phyloP scores from a whole-genome alignment of 2,329 filamentous ascomycete genomes.

The Penicillium sp. region DNA sequence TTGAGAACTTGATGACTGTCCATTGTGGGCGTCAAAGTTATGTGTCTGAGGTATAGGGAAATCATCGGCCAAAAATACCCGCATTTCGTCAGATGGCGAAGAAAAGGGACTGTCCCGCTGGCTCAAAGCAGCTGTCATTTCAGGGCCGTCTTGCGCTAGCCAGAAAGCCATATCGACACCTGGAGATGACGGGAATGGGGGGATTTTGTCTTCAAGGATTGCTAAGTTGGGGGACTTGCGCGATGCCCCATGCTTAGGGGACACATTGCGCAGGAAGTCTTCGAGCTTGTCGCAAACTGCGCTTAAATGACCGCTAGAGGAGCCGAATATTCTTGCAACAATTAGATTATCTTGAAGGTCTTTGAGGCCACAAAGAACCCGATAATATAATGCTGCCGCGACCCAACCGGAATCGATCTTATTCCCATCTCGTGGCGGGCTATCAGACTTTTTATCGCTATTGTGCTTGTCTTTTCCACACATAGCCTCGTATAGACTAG shows the following conservation, averaged over 20 bases:
- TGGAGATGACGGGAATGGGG: neutral
- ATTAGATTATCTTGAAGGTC: neutral
- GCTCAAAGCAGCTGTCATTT: neutral
- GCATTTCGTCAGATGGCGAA: neutral
- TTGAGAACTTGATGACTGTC: neutral
- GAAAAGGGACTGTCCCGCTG: neutral
- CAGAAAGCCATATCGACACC: constrained; percentile 7
- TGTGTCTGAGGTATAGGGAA: neutral
- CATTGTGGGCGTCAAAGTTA: neutral
- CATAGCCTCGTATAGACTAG: constrained; percentile 11
- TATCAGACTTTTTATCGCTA: neutral
- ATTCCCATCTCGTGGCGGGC: neutral
- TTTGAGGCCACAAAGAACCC: constrained; percentile 10
- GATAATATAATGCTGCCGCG: constrained; percentile 20
- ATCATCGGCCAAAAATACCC: neutral
- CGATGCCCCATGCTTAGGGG: neutral
- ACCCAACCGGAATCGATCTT: constrained; percentile 15
- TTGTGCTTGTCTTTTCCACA: constrained; percentile 8
- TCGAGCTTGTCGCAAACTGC: neutral
- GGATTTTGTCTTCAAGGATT: constrained; percentile 4
- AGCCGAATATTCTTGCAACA: constrained; percentile 11
- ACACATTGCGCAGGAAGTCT: constrained; percentile 6
- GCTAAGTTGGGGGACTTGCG: neutral
- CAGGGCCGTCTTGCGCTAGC: neutral
- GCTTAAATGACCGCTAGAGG: neutral